Evolutionary conservation across 768 basidiomycete genomes (phyloP), one percentile per base, ranked within the genome.

Genomic region (Mycena alexandri): DNA sequence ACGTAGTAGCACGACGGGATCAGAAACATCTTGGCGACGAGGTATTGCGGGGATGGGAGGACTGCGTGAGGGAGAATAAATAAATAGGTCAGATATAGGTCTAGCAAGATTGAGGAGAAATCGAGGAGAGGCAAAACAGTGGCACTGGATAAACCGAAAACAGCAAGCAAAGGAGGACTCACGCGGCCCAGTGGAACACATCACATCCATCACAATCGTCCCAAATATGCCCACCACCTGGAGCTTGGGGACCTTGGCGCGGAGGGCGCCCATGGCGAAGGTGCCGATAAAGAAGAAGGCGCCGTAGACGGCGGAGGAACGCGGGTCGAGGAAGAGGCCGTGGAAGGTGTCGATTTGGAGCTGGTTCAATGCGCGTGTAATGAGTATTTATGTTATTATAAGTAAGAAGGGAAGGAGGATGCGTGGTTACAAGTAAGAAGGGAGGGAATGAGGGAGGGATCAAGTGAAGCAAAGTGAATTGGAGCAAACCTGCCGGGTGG

Each of bases 211-310:
- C 8, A 82, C 82, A 29, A 85, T 85, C 19, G 75, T 79, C 4
- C 81, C 83, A 56, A 84, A 83, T 24, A 84, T 80, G n/a, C 79
- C 78, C 22, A 83, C 54, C 9, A 85, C 69, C 10, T 76, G 63
- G 9, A 85, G 76, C 61, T 79, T 82, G n/a, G 84, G 84, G 5
- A 78, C 64, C 53, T 73, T 79, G 0, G 83, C 83, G 63, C 81
- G 75, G 9, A 83, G 34, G 11, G 74, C 74, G 2, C 80, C 84
- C 14, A 85, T 64, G 24, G 71, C 73, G 59, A 82, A 84, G 1
- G 82, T 78, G 11, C 84, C 84, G 46, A 84, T 71, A 63, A 83
- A 84, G 29, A 85, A 74, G 57, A 84, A 80, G 8, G 72, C 81
- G 13, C 83, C 84, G 71, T 81, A 83, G 0, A 84, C 83, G 11